These are phyloP conservation scores for Phytophthora colocasiae DNA, from an alignment of 352 stramenopile genomes.

Conservation along the genomic window DNA sequence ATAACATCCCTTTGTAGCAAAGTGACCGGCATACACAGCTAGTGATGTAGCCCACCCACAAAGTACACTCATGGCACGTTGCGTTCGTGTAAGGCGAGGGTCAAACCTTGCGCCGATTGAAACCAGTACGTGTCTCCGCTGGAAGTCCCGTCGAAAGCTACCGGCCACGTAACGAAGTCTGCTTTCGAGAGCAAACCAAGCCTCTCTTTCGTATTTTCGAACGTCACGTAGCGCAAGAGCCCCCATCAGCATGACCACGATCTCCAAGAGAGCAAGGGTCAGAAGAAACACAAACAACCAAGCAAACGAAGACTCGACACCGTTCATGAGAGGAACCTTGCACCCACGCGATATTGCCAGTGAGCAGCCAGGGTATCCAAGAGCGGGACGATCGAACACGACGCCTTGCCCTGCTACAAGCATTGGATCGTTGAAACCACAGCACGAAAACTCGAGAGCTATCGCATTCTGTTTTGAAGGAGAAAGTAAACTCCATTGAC, in stretches of 20 bases:
- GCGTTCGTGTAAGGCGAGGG: conserved; percentile 60
- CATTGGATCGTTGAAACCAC: conserved; percentile 59
- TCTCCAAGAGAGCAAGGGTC: conserved; percentile 44
- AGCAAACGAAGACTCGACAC: conserved; percentile 47
- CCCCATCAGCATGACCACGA: conserved; percentile 27
- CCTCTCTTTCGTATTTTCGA: conserved; percentile 38
- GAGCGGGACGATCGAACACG: conserved; percentile 53
- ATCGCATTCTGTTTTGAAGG: conserved; percentile 41
- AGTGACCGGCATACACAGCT: conserved; percentile 56
- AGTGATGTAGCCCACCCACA: conserved; percentile 54
- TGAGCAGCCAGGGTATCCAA: conserved; percentile 46
- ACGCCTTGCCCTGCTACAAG: conserved; percentile 39
- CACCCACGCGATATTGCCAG: conserved; percentile 48
- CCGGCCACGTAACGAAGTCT: conserved; percentile 60
- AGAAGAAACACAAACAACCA: conserved; percentile 60
- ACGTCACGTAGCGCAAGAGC: conserved; percentile 40
- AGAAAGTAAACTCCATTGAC: conserved; percentile 46
- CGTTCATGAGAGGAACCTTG: conserved; percentile 31
- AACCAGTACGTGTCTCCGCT: conserved; percentile 49
- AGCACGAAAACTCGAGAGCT: conserved; percentile 56
- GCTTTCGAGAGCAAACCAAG: conserved; percentile 60
- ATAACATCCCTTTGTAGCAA: conserved; percentile 64
- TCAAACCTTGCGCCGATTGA: conserved; percentile 64
- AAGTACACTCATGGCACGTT: conserved; percentile 62
- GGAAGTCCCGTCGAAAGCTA: conserved; percentile 60